A percentile compares a stretch with the other conserved stretches of the same genome.
Evolutionary conservation across 2,329 filamentous ascomycete species (phyloP).

Genomic region (Didymella sp.): DNA sequence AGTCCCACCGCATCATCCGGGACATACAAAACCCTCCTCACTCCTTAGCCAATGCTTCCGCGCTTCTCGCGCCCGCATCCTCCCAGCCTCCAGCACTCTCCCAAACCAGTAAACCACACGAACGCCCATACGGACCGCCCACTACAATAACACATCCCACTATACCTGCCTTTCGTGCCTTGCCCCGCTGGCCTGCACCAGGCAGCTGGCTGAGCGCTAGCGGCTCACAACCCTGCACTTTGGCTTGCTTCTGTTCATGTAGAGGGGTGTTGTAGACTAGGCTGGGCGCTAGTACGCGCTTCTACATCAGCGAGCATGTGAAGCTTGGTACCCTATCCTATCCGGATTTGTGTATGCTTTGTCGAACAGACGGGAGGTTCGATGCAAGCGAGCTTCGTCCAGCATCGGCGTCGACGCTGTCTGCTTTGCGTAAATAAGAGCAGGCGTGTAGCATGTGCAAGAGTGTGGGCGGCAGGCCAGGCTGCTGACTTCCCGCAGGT

Average conservation of each 20-base stretch:
- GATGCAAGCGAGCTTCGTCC: not conserved
- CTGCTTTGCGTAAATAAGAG: constrained; percentile 1
- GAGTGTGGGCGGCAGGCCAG: constrained; percentile 1
- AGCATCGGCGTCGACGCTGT: constrained; percentile 7
- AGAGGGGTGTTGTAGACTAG: no score
- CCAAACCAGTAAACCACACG: constrained; percentile 19
- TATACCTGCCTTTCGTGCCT: constrained; percentile 4
- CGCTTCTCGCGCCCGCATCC: constrained; percentile 7
- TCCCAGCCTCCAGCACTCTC: not conserved
- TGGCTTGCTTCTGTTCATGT: constrained; percentile 19
- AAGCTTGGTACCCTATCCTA: not conserved
- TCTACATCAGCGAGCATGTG: constrained; percentile 18
- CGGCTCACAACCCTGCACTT: constrained; percentile 4
- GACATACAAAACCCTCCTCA: no score
- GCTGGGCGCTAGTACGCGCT: constrained; percentile 14
- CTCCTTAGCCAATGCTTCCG: no score
- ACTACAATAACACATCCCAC: not conserved
- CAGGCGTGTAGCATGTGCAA: not conserved
- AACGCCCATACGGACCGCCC: not conserved
- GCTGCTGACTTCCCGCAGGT: constrained; percentile 7
- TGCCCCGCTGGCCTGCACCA: constrained; percentile 9
- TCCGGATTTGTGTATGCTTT: not conserved
- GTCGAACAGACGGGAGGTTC: constrained; percentile 6
- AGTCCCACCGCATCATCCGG: no score
- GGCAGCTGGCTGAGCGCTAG: not conserved